phyloP scores from a whole-genome alignment of 2,329 filamentous ascomycete genomes.

The Gremmenia infestans region DNA sequence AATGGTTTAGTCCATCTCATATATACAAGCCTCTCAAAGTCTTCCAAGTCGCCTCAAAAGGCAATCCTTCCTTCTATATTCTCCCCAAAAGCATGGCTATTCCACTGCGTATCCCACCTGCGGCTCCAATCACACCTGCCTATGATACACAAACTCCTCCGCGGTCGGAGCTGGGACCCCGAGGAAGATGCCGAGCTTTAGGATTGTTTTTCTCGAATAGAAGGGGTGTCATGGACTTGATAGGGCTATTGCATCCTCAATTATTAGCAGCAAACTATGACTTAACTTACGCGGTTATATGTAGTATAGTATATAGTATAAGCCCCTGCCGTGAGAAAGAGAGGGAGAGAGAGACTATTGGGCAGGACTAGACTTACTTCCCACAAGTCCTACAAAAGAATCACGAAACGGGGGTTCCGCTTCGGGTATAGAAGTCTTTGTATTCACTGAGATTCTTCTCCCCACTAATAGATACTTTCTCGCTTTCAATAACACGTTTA shows the following conservation, averaged over 20 bases:
- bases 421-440: constrained; percentile 39
- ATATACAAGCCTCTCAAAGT: too few relatives aligned
- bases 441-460: constrained; percentile 42
- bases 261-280: neutral
- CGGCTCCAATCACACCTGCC: constrained; percentile 35
- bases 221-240: constrained; percentile 39
- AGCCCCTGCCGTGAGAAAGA: neutral
- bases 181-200: constrained; percentile 48
- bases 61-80: neutral
- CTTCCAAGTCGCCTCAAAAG: too few relatives aligned
- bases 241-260: constrained; percentile 33
- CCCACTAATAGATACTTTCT: constrained; percentile 36
- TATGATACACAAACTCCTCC: constrained; percentile 40
- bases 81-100: neutral
- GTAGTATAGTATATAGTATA: neutral
- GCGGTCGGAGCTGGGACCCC: constrained; percentile 41
- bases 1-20: too few relatives aligned
- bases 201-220: constrained; percentile 38
- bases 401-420: constrained; percentile 40
- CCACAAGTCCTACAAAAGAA: constrained; percentile 43
- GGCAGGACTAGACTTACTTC: constrained; percentile 32
- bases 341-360: neutral
- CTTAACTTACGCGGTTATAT: neutral
- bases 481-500: constrained; percentile 31
- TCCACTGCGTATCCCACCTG: constrained; percentile 19